Conservation (phyloP, 495 filamentous ascomycete genomes). For the Xeromyces bisporus region DNA sequence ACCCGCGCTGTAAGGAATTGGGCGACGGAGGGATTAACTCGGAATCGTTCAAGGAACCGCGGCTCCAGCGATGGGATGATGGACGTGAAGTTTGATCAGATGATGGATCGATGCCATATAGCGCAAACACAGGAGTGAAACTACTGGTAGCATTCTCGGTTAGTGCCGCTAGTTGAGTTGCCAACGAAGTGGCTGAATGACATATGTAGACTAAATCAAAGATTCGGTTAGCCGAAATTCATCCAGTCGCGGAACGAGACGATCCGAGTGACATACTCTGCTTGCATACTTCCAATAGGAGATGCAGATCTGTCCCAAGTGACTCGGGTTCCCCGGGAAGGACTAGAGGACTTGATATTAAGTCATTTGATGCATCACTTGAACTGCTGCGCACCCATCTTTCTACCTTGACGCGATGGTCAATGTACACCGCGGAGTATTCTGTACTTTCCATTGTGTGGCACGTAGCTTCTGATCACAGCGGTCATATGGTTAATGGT, state of each 20-base stretch:
- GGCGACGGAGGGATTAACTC: constrained; percentile 19
- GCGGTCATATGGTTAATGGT: constrained; percentile 8
- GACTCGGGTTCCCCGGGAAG: constrained; percentile 31
- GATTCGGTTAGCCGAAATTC: constrained; percentile 2
- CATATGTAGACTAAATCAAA: constrained; percentile 49
- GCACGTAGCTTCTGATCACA: background rate
- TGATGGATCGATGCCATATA: constrained; percentile 62
- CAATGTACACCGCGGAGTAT: constrained; percentile 72
- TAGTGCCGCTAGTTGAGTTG: constrained; percentile 49
- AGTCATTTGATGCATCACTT: constrained; percentile 12
- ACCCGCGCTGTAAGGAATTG: constrained; percentile 21
- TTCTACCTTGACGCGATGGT: constrained; percentile 51
- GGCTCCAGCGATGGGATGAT: no score
- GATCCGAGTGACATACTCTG: constrained; percentile 28
- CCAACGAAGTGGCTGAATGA: constrained; percentile 49
- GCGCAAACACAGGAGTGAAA: constrained; percentile 54
- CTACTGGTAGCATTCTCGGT: constrained; percentile 44
- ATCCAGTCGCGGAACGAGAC: background rate
- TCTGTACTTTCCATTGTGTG: constrained; percentile 44
- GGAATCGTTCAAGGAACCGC: constrained; percentile 16
- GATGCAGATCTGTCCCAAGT: constrained; percentile 31
- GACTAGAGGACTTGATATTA: constrained; percentile 11
- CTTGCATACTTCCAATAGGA: constrained; percentile 33
- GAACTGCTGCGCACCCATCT: constrained; percentile 34
- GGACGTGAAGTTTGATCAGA: no score